Base-by-base conservation (phyloP, 2,329 filamentous ascomycete genomes). In the Lachnellula suecica region DNA sequence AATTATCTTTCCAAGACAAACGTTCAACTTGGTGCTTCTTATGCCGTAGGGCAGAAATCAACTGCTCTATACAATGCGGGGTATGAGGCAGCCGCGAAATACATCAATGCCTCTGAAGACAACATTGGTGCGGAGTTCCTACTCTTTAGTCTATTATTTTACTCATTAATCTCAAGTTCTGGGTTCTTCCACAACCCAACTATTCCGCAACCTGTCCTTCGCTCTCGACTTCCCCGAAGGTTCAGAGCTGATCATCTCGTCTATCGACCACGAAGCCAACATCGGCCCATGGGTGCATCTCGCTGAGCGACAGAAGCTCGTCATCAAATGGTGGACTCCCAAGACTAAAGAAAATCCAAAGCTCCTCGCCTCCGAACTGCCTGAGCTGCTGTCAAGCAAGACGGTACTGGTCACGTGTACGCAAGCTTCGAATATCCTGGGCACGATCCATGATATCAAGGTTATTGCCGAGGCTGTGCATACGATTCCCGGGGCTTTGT, bases 221-320 rank as follows among this genome's bases (percentile, higher is more conserved):
- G 72, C 79, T 2, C 68, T 87, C 4, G 61, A 67, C 10, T 81
- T 85, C 63, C 62, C 72, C 10, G 66, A 74, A 2, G 82, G 82
- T 40, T 82, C 85, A 54, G 86, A 90, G 64, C 77, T 93, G 44
- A 73, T 94, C 56, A 64, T 92, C 10, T 90, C 87, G 0, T 79
- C 79, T 51, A 73, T 91, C 49, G 88, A 92, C 66, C 88, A 93
- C 63, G 89, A 92, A 71, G 85, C 88, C 34, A 91, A 91, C 65
- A 83, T 89, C 51, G 82, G 85, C 1, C 78, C 88, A 0, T 93
- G 88, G 89, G 71, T 89, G 0, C 79, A 82, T 45, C 76, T 92
- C 23, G 88, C 88, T 2, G 69, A 77, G 25, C 77, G 79, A 13
- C 77, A 83, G 42, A 76, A 79, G 3, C 73, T 89, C 5, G 77